Evolutionary conservation across 352 stramenopile genomes (phyloP), one percentile per base, ranked within the genome.

Genomic region (Pythium myriotylum): DNA sequence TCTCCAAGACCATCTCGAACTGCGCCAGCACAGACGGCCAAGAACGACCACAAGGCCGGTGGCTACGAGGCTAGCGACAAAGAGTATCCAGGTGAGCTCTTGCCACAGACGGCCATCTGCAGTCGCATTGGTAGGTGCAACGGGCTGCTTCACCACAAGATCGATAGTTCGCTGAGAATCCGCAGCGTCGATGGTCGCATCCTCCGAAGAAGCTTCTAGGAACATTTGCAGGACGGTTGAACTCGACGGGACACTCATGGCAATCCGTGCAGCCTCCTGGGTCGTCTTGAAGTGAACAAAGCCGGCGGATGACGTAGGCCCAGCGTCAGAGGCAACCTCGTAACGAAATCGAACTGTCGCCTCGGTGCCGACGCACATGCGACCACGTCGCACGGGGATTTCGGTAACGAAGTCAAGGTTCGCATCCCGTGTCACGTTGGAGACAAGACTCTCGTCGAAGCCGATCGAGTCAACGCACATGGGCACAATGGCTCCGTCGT

Each of bases 91-190:
- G 17, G 68, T 71, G n/a, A 79, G 46, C 23, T 57, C 33, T 32
- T 54, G 54, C 72, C 72, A 79, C 32, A 79, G 68, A 5, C 29
- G 37, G 2, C 68, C 68, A 22, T 74, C 58, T 56, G 20, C 23
- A 35, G 27, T n/a, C 7, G 14, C 33, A 39, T 2, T 32, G 14
- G 16, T 4, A 16, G 19, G 16, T 32, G 35, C 22, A 10, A 43
- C n/a, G 33, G 10, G 16, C 29, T 37, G 33, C 9, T 4, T 35
- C 33, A 32, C 23, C 17, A 7, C 26, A 4, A 57, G 13, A 6
- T 52, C 47, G 2, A 63, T 12, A 5, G 24, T 32, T 46, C 46
- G 55, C 47, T 49, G 20, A 6, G 7, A 29, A 10, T 22, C 2
- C 8, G 26, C n/a, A 0, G 27, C 2, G 29, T 54, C 33, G 13